These are phyloP conservation scores for Cornus kousa DNA, from an alignment of 148 eudicot genomes.

Conservation along the genomic window DNA sequence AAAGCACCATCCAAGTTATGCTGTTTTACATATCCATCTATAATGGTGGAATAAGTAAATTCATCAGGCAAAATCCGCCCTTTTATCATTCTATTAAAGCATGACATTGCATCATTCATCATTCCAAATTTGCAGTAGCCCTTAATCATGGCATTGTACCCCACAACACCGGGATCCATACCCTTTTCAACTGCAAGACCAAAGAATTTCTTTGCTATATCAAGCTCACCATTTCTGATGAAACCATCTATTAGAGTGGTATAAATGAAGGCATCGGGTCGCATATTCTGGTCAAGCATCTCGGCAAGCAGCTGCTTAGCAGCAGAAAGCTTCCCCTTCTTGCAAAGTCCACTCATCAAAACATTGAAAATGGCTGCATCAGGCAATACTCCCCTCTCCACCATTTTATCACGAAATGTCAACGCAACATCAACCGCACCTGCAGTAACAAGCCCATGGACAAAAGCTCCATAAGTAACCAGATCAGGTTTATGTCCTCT, in stretches of 20 bases:
- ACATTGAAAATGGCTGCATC: slow-evolving; percentile 84
- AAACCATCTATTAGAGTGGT: slow-evolving; percentile 79
- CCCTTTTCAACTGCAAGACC: slow-evolving; percentile 45
- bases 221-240: slow-evolving; percentile 57
- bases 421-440: slow-evolving; percentile 78
- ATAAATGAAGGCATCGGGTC: slow-evolving; percentile 64
- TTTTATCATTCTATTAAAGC: slow-evolving; percentile 53
- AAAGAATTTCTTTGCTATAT: slow-evolving; percentile 72
- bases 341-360: slow-evolving; percentile 71
- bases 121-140: slow-evolving; percentile 73
- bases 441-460: slow-evolving; percentile 68
- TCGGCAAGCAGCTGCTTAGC: slow-evolving; percentile 64
- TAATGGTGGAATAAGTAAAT: slow-evolving; percentile 76
- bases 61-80: slow-evolving; percentile 54
- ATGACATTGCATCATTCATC: slow-evolving; percentile 68
- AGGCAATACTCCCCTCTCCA: slow-evolving; percentile 59
- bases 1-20: slow-evolving; percentile 63
- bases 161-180: slow-evolving; percentile 63
- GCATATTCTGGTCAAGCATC: slow-evolving; percentile 73
- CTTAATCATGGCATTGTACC: slow-evolving; percentile 82
- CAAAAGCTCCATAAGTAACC: slow-evolving; percentile 75
- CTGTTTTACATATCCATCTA: slow-evolving; percentile 82
- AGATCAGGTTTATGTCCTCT: slow-evolving; percentile 66
- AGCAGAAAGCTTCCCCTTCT: slow-evolving; percentile 54
- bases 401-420: slow-evolving; percentile 57